Evolutionary conservation across 192 early-diverging fungal species (phyloP), one percentile per base, ranked within the genome.

Genomic region (Allomyces arbusculus): DNA sequence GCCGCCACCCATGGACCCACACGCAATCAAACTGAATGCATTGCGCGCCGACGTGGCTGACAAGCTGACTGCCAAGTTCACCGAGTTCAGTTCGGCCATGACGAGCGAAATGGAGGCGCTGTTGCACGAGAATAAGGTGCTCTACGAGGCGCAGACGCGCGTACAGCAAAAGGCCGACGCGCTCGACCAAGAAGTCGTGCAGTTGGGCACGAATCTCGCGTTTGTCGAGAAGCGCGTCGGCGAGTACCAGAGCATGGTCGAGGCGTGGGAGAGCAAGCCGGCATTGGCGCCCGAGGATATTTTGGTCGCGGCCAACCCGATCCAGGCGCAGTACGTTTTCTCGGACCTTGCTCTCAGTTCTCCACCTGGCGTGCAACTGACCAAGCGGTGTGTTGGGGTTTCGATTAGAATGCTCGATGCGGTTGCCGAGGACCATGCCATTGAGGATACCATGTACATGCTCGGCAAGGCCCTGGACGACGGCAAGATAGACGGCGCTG

Each of bases 391-490:
- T 61, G 12, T 63, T 5, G 22, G 8, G 66, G 5, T 22, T 10
- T 0, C 61, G 71, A 75, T 64, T 78, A 95, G 90, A 65, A 78
- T 95, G 61, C 86, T 91, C 67, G 89, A 92, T 20, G 69, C 90
- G 71, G 85, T 92, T 2, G 91, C 87, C 24, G 91, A 94, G 65
- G 91, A 92, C 63, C 84, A 87, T 62, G 91, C 91, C 0, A 84
- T 92, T 50, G 89, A 91, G 63, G 93, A 96, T 67, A 83, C 87
- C 8, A 80, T 93, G 61, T 92, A 93, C 70, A 80, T 84, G 33
- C 73, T 96, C 61, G 81, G 85, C 23, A 82, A 85, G 69, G 90
- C 91, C 6, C 73, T 96, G 50, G 86, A 82, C 67, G 82, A 80
- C 55, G 87, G 91, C 63, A 76, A 75, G 64, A 80, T 95, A 58